phyloP scores from a whole-genome alignment of 257 asterid genomes.

The Solanum pimpinellifolium region DNA sequence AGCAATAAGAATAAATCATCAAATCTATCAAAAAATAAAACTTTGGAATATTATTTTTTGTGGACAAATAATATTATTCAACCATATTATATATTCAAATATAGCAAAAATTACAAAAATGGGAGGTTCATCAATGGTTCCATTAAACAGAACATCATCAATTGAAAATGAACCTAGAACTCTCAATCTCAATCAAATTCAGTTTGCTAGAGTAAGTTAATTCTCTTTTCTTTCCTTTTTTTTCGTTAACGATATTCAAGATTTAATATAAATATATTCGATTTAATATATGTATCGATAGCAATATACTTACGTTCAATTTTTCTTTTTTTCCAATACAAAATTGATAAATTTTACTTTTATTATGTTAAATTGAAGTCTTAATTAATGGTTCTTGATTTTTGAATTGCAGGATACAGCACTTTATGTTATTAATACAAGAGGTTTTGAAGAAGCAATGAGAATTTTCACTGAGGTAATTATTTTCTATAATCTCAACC shows the following conservation, averaged over 20 bases:
- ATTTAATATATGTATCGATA: neutral
- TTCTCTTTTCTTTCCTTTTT: neutral
- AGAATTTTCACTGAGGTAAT: constrained; percentile 38
- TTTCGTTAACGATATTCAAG: neutral
- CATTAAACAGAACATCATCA: constrained; percentile 14
- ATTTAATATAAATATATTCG: neutral
- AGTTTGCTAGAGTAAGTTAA: constrained; percentile 14
- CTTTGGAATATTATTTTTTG: neutral
- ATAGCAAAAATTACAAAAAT: neutral
- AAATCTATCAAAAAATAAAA: neutral
- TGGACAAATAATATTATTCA: neutral
- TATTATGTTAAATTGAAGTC: neutral
- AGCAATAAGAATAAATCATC: neutral
- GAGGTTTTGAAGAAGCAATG: constrained; percentile 41
- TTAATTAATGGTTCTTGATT: neutral
- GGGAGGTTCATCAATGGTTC: neutral
- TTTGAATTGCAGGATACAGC: constrained; percentile 33
- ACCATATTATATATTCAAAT: neutral
- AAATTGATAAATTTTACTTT: neutral
- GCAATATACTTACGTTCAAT: neutral
- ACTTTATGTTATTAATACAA: constrained; percentile 31
- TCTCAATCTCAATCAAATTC: constrained; percentile 14
- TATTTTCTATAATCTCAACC: neutral
- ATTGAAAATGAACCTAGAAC: constrained; percentile 24
- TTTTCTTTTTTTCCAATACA: neutral